Evolutionary conservation across 257 asterid genomes (phyloP).

Genomic region (Solanum chaucha): DNA sequence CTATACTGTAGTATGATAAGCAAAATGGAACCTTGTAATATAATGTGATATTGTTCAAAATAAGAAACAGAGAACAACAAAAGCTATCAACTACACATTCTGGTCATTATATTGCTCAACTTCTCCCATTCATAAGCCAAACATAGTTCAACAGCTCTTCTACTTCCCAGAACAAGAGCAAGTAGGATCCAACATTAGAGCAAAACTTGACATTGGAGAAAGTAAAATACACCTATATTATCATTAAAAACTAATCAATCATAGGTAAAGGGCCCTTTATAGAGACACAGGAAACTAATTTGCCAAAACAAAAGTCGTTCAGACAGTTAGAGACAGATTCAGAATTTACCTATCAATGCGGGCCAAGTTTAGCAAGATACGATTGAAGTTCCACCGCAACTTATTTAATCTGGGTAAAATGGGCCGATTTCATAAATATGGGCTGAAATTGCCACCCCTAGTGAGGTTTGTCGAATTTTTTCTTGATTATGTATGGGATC

Average conservation of each 20-base stretch:
- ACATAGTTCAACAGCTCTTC: not conserved
- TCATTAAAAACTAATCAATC: not conserved
- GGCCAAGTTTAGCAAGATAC: not conserved
- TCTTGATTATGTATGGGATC: too few relatives aligned
- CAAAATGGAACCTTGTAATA: not conserved
- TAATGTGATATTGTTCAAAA: not conserved
- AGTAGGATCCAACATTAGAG: too few relatives aligned
- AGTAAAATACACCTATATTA: not conserved
- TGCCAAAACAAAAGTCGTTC: too few relatives aligned
- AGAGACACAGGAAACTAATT: too few relatives aligned
- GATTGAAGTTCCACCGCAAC: not conserved
- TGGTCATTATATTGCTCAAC: not conserved
- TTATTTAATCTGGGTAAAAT: not conserved
- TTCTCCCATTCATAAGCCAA: not conserved
- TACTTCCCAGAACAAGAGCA: too few relatives aligned
- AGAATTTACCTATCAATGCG: not conserved
- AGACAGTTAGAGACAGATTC: too few relatives aligned
- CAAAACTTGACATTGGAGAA: not conserved
- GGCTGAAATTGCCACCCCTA: not conserved
- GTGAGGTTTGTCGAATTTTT: not conserved
- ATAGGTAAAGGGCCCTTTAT: not conserved
- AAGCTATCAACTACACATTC: not conserved
- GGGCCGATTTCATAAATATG: too few relatives aligned
- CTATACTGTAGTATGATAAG: too few relatives aligned
- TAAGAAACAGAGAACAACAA: not conserved